These are phyloP conservation scores for Aspergillus persii DNA, from an alignment of 2,329 filamentous ascomycete species.

Conservation along the genomic window DNA sequence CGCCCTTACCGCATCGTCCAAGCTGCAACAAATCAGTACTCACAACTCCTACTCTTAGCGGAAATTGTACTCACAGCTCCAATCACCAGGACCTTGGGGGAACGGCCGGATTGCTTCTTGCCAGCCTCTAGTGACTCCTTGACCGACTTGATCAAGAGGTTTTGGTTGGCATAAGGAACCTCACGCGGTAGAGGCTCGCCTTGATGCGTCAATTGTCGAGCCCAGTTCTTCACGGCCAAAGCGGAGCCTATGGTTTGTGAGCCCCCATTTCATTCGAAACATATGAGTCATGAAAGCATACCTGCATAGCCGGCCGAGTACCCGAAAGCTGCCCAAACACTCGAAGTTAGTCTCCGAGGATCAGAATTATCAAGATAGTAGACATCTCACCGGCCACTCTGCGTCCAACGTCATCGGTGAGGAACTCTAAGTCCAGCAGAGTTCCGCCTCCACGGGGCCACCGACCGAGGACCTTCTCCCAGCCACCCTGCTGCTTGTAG, in stretches of 20 bases:
- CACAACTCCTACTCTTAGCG: not conserved
- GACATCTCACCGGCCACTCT: slow-evolving; percentile 38
- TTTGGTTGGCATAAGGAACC: slow-evolving; percentile 63
- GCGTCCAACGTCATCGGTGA: slow-evolving; percentile 70
- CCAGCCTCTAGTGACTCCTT: slow-evolving; percentile 68
- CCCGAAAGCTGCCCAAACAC: slow-evolving; percentile 38
- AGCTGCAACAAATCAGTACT: slow-evolving; percentile 24
- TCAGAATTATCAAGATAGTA: not conserved
- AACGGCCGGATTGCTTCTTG: slow-evolving; percentile 63
- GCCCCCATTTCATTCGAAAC: not conserved
- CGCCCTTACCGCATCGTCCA: slow-evolving; percentile 75
- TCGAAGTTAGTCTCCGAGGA: not conserved
- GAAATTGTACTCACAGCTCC: slow-evolving; percentile 56
- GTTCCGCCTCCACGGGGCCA: slow-evolving; percentile 74
- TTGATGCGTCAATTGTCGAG: slow-evolving; percentile 72
- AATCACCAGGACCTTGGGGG: slow-evolving; percentile 77
- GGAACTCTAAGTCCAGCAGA: slow-evolving; percentile 83
- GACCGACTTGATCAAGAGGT: slow-evolving; percentile 68
- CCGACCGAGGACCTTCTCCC: slow-evolving; percentile 74
- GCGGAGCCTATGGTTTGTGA: slow-evolving; percentile 54
- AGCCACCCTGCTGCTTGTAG: slow-evolving; percentile 75
- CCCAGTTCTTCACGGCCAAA: slow-evolving; percentile 76
- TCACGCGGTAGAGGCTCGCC: slow-evolving; percentile 64
- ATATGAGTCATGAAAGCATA: slow-evolving; percentile 13
- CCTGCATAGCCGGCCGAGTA: slow-evolving; percentile 73